Conservation (phyloP, 2,329 filamentous ascomycete genomes). For the Pyricularia grisea region DNA sequence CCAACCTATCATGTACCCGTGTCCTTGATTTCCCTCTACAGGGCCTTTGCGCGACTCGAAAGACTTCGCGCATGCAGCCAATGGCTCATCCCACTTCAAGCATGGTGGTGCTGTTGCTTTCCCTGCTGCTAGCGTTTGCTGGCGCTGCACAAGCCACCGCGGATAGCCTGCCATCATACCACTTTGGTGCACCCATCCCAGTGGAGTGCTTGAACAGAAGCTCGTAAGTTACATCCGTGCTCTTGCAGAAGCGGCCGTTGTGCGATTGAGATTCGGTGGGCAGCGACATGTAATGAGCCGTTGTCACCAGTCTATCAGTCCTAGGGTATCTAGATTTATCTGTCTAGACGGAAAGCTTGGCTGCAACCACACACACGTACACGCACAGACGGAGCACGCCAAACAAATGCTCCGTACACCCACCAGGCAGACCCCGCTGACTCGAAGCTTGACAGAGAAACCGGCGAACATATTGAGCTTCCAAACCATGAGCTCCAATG, state of each 20-base stretch:
- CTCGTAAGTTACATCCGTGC: conserved; percentile 42
- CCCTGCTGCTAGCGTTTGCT: conserved; percentile 1
- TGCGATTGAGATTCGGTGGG: neutral
- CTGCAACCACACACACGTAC: neutral
- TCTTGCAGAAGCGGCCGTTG: neutral
- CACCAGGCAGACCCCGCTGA: neutral
- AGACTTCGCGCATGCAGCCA: neutral
- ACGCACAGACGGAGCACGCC: neutral
- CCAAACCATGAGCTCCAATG: conserved; percentile 77
- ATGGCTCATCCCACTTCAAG: neutral
- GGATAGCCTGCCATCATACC: conserved; percentile 48
- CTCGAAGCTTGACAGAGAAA: conserved; percentile 50
- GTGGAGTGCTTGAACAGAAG: conserved; percentile 69
- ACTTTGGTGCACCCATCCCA: conserved; percentile 56
- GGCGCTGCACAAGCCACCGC: conserved; percentile 16
- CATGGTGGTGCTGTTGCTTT: conserved; percentile 5
- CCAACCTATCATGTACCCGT: neutral
- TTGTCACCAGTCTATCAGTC: neutral
- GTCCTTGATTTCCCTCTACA: neutral
- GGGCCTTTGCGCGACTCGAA: neutral
- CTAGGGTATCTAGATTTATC: neutral
- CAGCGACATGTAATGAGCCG: neutral
- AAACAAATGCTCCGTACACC: neutral
- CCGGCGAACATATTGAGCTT: conserved; percentile 82
- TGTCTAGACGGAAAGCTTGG: neutral